phyloP scores from a whole-genome alignment of 805 yeast species.

The Saturnispora sanitii region DNA sequence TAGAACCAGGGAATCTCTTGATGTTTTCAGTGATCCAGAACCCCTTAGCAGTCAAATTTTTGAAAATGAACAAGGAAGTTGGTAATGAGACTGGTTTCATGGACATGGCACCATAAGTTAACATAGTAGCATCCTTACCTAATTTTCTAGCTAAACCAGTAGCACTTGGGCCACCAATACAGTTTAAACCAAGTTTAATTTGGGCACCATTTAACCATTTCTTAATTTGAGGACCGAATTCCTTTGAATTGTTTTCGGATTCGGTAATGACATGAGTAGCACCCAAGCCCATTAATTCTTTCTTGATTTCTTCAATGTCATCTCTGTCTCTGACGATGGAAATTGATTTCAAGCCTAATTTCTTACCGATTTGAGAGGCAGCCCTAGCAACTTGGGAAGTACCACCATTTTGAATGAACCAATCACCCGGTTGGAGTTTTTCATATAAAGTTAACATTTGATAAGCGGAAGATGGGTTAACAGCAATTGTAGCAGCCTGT shows the following conservation, averaged over 20 bases:
- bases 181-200: slow-evolving; percentile 75
- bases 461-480: slow-evolving; percentile 88
- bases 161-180: slow-evolving; percentile 86
- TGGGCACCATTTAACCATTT: slow-evolving; percentile 40
- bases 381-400: slow-evolving; percentile 90
- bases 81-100: slow-evolving; percentile 90
- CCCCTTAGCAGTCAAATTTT: slow-evolving; percentile 76
- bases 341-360: slow-evolving; percentile 72
- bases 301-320: slow-evolving; percentile 48
- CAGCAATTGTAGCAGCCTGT: slow-evolving; percentile 83
- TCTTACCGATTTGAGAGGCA: slow-evolving; percentile 78
- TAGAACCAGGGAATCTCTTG: slow-evolving; percentile 48
- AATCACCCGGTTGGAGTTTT: slow-evolving; percentile 58
- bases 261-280: slow-evolving; percentile 90
- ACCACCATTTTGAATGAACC: slow-evolving; percentile 95
- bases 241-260: slow-evolving; percentile 63
- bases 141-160: slow-evolving; percentile 78
- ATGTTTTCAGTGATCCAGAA: slow-evolving; percentile 83
- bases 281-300: slow-evolving; percentile 54
- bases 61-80: slow-evolving; percentile 81
- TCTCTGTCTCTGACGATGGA: slow-evolving; percentile 84
- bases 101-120: slow-evolving; percentile 97
- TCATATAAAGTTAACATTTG: slow-evolving; percentile 71
- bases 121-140: slow-evolving; percentile 60
- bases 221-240: slow-evolving; percentile 51